Conservation (phyloP, 352 stramenopile genomes). For the Lagenidium sp. region DNA sequence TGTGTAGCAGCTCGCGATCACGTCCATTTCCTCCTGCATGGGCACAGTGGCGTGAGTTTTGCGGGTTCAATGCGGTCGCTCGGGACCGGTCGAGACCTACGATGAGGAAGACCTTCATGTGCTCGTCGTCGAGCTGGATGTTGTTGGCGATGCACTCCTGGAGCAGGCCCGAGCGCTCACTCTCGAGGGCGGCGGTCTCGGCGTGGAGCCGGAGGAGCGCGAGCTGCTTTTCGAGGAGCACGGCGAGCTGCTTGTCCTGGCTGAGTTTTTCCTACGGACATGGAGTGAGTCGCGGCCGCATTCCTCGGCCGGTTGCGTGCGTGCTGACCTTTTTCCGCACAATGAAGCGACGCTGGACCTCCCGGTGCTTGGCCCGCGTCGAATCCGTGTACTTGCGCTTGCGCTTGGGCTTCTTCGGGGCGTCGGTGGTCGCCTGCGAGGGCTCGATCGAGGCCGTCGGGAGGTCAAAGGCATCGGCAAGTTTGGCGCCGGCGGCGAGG, state of each 20-base stretch:
- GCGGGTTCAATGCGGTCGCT: too few relatives aligned
- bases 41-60: not conserved
- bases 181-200: conserved; percentile 12
- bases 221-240: conserved; percentile 14
- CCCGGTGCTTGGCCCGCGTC: conserved; percentile 19
- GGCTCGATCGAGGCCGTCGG: too few relatives aligned
- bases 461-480: too few relatives aligned
- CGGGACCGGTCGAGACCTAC: too few relatives aligned
- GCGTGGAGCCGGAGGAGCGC: conserved; percentile 8
- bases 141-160: conserved; percentile 17
- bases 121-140: conserved; percentile 13
- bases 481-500: too few relatives aligned
- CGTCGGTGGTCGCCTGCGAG: conserved; percentile 5
- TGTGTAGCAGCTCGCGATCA: conserved; percentile 15
- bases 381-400: conserved; percentile 17
- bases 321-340: conserved; percentile 3
- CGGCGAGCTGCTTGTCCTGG: conserved; percentile 14
- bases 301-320: not conserved
- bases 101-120: conserved; percentile 15
- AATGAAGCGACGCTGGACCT: conserved; percentile 20
- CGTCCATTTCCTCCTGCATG: conserved; percentile 15
- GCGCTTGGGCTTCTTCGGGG: conserved; percentile 11
- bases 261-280: conserved; percentile 15
- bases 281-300: not conserved
- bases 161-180: conserved; percentile 12